Conservation (phyloP, 768 basidiomycete species). For the Phanerochaete carnosa region DNA sequence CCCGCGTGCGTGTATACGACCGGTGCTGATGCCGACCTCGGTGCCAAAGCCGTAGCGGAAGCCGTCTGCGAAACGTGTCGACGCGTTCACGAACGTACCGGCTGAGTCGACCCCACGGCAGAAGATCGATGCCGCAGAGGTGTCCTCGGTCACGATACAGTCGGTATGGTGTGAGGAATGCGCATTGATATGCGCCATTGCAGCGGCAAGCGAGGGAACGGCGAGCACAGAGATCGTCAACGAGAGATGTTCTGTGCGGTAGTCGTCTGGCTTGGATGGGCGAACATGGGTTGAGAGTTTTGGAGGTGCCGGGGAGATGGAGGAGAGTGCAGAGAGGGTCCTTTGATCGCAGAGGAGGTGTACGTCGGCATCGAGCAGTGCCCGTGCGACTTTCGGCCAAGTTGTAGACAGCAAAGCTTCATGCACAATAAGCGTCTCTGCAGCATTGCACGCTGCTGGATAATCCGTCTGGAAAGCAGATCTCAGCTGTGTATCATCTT, state of each 20-base stretch:
- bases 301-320: slow-evolving; percentile 25
- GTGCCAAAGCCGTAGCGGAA: slow-evolving; percentile 97
- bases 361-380: slow-evolving; percentile 68
- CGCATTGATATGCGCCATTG: slow-evolving; percentile 86
- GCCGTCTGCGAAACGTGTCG: slow-evolving; percentile 94
- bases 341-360: slow-evolving; percentile 74
- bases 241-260: slow-evolving; percentile 85
- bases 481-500: neutral
- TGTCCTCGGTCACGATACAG: slow-evolving; percentile 82
- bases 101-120: slow-evolving; percentile 88
- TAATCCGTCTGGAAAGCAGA: slow-evolving; percentile 67
- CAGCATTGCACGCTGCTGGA: slow-evolving; percentile 93
- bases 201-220: slow-evolving; percentile 66
- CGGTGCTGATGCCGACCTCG: slow-evolving; percentile 97
- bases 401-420: slow-evolving; percentile 61
- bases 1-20: slow-evolving; percentile 93
- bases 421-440: slow-evolving; percentile 88
- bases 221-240: slow-evolving; percentile 79
- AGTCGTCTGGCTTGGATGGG: slow-evolving; percentile 58
- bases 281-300: slow-evolving; percentile 47
- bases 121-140: slow-evolving; percentile 63
- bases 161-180: slow-evolving; percentile 98
- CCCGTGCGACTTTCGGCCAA: slow-evolving; percentile 78
- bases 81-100: slow-evolving; percentile 92
- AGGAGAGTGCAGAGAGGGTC: slow-evolving; percentile 55